A percentile compares a stretch with the other conserved stretches of the same genome.
phyloP scores from a whole-genome alignment of 2,329 filamentous ascomycete species.

The Exophiala sideris region DNA sequence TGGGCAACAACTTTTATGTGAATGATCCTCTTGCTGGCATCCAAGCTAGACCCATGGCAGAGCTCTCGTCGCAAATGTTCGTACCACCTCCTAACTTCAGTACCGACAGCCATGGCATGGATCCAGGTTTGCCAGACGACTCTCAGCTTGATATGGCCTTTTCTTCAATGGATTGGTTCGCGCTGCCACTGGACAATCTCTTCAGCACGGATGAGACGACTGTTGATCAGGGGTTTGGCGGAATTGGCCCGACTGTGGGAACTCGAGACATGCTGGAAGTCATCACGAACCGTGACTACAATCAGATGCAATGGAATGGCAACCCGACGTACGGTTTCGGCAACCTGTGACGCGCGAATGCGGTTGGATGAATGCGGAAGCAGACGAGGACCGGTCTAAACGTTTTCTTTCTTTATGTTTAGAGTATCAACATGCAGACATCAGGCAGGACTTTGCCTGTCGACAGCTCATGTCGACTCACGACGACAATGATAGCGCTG shows the following conservation, averaged over 20 bases:
- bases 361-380: neutral
- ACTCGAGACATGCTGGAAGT: slow-evolving; percentile 51
- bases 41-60: slow-evolving; percentile 27
- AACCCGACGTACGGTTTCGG: slow-evolving; percentile 13
- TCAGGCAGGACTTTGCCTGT: too few relatives aligned
- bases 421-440: neutral
- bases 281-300: slow-evolving; percentile 29
- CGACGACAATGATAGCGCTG: too few relatives aligned
- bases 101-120: slow-evolving; percentile 28
- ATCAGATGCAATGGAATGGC: slow-evolving; percentile 20
- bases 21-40: slow-evolving; percentile 27
- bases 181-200: slow-evolving; percentile 59
- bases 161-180: slow-evolving; percentile 52
- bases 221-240: slow-evolving; percentile 54
- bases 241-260: slow-evolving; percentile 60
- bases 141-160: slow-evolving; percentile 20
- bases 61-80: slow-evolving; percentile 27
- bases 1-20: slow-evolving; percentile 10
- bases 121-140: slow-evolving; percentile 15
- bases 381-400: neutral
- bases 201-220: slow-evolving; percentile 47
- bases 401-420: neutral
- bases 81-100: slow-evolving; percentile 27
- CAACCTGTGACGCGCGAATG: slow-evolving; percentile 1
- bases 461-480: too few relatives aligned